Evolutionary conservation across 371 early-diverging fungal species (phyloP).

Genomic region (Apophysomyces ossiformis): DNA sequence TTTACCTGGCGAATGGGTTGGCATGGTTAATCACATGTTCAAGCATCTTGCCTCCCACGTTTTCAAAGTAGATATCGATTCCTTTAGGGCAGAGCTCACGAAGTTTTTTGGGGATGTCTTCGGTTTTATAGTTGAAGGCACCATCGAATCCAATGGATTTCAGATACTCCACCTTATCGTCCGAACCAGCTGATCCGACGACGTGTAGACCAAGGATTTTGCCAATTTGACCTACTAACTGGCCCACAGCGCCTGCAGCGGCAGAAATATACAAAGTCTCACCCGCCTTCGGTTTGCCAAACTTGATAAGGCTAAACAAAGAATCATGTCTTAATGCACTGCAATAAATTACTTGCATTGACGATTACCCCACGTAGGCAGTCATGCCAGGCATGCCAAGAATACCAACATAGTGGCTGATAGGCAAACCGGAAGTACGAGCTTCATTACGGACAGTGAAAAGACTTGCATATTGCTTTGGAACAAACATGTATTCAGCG

Average conservation of each 20-base stretch:
- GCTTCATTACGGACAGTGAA: conserved; percentile 44
- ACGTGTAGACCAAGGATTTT: conserved; percentile 70
- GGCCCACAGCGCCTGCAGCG: conserved; percentile 63
- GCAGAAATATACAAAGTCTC: conserved; percentile 61
- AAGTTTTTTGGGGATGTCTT: conserved; percentile 48
- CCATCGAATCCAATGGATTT: conserved; percentile 68
- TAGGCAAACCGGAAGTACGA: conserved; percentile 44
- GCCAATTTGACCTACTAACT: conserved; percentile 67
- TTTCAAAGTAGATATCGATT: conserved; percentile 72
- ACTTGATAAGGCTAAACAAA: conserved; percentile 18
- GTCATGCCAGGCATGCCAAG: conserved; percentile 63
- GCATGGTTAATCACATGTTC: conserved; percentile 61
- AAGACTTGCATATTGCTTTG: conserved; percentile 35
- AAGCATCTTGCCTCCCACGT: conserved; percentile 76
- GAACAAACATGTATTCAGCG: conserved; percentile 52
- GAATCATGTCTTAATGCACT: too few relatives aligned
- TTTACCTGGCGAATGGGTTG: conserved; percentile 53
- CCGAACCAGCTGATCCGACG: conserved; percentile 77
- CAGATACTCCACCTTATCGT: conserved; percentile 75
- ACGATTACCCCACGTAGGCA: conserved; percentile 40
- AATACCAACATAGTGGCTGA: conserved; percentile 58
- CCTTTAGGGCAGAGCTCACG: conserved; percentile 63
- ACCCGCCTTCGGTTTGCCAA: conserved; percentile 46
- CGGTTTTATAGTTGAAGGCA: conserved; percentile 86
- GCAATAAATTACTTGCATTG: too few relatives aligned